Base-by-base conservation (phyloP, 2,329 filamentous ascomycete species). In the Xylariales sp. region DNA sequence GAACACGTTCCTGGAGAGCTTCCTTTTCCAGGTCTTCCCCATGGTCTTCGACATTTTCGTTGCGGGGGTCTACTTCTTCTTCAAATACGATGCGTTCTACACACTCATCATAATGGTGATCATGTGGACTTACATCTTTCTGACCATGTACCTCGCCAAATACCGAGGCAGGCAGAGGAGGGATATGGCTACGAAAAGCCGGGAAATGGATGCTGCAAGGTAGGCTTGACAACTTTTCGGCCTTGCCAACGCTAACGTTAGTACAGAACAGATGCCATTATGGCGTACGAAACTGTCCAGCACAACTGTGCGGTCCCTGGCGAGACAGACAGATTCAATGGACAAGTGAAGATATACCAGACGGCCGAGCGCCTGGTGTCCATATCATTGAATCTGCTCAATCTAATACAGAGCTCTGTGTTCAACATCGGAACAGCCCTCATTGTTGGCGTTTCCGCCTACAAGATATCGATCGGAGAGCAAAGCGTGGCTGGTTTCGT, bases 271-370 rank as follows among this genome's bases (percentile, higher is more conserved):
- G 70, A 73, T 49, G 63, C 70, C 3, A 66, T 73, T 31, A 59
- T 71, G 50, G 68, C 69, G 0, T 73, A 70, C 43, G 70, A 73
- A 46, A 82, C 78, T 1, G 78, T 82, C 32, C 80, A 82, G 49
- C 79, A 82, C 54, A 82, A 81, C 61, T 80, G 79, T 48, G 78
- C 78, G 14, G 74, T 81, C 46, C 62, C 62, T 1, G 73, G 76
- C 46, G 78, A 82, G 52, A 78, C 78, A 31, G 65, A 71, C 38
- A 66, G 76, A 5, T 82, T 80, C 53, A 70, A 67, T 21, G 62
- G 71, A 16, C 74, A 78, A 10, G 76, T 82, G 1, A 59, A 64
- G 38, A 70, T 70, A 47, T 82, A 73, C 51, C 78, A 82, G 47
- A 64, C 62, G 8, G 75, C 76, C 8, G 76, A 80, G 56, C 76